These are phyloP conservation scores for Raffaelea arxii DNA, from an alignment of 2,329 filamentous ascomycete genomes.

Conservation along the genomic window DNA sequence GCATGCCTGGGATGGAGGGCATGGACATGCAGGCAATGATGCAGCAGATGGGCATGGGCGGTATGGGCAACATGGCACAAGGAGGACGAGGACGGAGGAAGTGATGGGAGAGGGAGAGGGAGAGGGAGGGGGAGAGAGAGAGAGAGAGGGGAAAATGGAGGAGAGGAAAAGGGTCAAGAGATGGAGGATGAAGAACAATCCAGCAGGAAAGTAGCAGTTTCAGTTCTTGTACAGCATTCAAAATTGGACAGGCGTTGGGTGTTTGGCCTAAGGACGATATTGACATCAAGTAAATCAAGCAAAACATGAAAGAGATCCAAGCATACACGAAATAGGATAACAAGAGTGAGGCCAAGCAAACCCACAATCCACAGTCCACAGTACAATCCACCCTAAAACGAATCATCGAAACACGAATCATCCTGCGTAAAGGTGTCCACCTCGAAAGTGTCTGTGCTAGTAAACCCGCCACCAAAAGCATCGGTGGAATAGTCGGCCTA, in stretches of 20 bases:
- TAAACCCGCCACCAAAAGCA: no score
- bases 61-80: slow-evolving; percentile 21
- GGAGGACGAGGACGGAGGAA: not conserved
- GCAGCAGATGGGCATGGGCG: slow-evolving; percentile 59
- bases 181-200: not conserved
- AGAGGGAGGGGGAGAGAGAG: not conserved
- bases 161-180: not conserved
- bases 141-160: not conserved
- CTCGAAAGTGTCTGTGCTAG: slow-evolving; percentile 5
- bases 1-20: slow-evolving; percentile 66
- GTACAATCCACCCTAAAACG: no score
- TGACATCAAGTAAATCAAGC: no score
- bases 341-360: no score
- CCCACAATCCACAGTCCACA: no score
- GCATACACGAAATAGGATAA: no score
- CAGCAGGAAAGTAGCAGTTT: no score
- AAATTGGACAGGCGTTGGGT: no score
- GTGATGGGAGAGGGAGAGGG: slow-evolving; percentile 11
- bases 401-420: no score
- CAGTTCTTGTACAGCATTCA: no score
- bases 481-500: slow-evolving; percentile 3
- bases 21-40: slow-evolving; percentile 76
- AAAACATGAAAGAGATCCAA: no score
- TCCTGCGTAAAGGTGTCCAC: slow-evolving; percentile 1
- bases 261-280: no score